Evolutionary conservation across 192 early-diverging fungal species (phyloP).

Genomic region (Backusella psychrophila): DNA sequence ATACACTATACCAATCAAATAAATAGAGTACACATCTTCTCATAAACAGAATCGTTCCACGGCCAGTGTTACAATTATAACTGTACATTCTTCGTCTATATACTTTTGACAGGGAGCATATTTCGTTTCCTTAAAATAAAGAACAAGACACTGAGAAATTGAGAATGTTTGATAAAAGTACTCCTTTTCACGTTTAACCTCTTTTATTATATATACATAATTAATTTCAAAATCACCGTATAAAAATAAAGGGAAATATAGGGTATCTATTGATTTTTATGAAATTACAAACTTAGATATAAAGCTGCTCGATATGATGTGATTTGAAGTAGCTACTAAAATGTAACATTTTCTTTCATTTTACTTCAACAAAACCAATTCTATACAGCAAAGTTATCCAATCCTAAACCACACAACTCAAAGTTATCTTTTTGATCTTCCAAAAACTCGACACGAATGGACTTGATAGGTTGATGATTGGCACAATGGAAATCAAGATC

Average conservation of each 20-base stretch:
- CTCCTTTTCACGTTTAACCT: no score
- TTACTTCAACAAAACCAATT: background rate
- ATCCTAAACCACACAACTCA: slow-evolving; percentile 22
- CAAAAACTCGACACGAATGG: slow-evolving; percentile 17
- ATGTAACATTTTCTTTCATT: no score
- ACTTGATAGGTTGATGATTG: background rate
- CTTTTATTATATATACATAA: no score
- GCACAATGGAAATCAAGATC: slow-evolving; percentile 10
- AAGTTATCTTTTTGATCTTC: background rate
- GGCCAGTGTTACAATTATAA: background rate
- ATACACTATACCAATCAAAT: background rate
- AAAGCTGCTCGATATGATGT: background rate
- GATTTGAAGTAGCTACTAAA: background rate
- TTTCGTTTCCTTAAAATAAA: background rate
- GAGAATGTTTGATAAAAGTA: background rate
- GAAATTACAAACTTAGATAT: background rate
- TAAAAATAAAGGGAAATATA: no score
- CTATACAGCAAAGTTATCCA: slow-evolving; percentile 22
- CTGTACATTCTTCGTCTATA: background rate
- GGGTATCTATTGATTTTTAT: background rate
- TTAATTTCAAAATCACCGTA: no score
- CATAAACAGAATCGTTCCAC: background rate
- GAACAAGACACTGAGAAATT: background rate
- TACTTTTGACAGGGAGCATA: background rate
- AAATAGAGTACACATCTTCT: background rate